Base-by-base conservation (phyloP, 306 rosid genomes). In the Corylus avellana region DNA sequence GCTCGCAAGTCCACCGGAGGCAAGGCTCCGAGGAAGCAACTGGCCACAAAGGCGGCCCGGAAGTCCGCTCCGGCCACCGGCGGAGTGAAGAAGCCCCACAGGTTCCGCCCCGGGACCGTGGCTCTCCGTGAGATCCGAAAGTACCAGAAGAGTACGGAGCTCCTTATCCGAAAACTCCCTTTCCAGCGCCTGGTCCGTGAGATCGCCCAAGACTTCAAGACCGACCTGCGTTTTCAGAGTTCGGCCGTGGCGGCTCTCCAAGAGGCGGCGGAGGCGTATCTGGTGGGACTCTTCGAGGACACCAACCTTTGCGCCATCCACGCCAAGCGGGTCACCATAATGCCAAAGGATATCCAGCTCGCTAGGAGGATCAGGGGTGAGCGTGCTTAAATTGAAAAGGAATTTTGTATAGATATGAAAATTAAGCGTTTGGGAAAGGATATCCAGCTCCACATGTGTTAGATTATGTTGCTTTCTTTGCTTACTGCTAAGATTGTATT, bases 11-110 rank as follows among this genome's bases (percentile, higher is more conserved):
- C 84, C 77, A 81, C 84, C 13, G 84, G 84, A 0, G 80, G 84
- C 7, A 81, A 81, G 71, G 84, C 84, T 1, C 84, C 84, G 2
- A 74, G 84, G 32, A 81, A 81, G 79, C 84, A 81, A 74, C 51
- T 81, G 39, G 84, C 84, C 25, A 81, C 84, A 48, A 81, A 81
- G 77, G 84, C 84, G 0, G 84, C 84, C 0, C n/a, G 84, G 8
- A 81, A 81, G 77, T 81, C 84, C 0, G 84, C 84, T 39, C 84
- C 84, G 77, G 84, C 84, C 16, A 81, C 84, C 44, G 84, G 84
- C 2, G 84, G 84, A 70, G 84, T 81, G 77, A 81, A 81, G 81
- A 81, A 81, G 84, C 84, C 84, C 1, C 81, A 81, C 77, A 12
- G 84, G 0, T 81, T 81, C 59, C 22, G 81, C 37, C 84, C 81